Evolutionary conservation across 2,329 filamentous ascomycete genomes (phyloP).

Genomic region (Colletotrichum chlorophyti): DNA sequence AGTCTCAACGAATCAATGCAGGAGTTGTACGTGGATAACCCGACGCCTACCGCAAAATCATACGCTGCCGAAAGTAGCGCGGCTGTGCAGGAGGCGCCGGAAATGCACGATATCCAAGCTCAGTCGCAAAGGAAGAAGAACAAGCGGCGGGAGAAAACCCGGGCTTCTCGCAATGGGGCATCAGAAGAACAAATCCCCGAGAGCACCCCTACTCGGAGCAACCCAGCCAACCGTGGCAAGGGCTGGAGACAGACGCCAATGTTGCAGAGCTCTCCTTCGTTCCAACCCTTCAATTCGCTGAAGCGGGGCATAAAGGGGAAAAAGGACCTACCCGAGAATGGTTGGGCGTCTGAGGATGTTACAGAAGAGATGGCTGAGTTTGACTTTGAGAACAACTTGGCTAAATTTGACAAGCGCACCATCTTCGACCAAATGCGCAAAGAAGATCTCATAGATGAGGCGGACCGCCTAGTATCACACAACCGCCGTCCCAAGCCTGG

Average conservation of each 20-base stretch:
- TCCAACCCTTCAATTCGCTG: conserved; percentile 67
- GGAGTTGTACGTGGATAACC: conserved; percentile 33
- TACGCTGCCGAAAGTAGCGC: background rate
- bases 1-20: conserved; percentile 32
- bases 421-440: conserved; percentile 92
- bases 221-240: conserved; percentile 47
- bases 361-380: conserved; percentile 96
- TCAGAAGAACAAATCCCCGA: conserved; percentile 28
- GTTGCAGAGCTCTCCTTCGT: conserved; percentile 64
- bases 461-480: conserved; percentile 88
- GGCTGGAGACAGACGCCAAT: conserved; percentile 68
- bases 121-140: conserved; percentile 36
- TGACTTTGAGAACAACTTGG: conserved; percentile 87
- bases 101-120: conserved; percentile 27
- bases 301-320: conserved; percentile 61
- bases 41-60: conserved; percentile 31
- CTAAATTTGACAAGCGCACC: conserved; percentile 92
- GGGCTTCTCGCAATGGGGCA: conserved; percentile 35
- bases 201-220: conserved; percentile 21
- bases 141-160: conserved; percentile 37
- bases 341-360: conserved; percentile 95
- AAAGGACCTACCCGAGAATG: conserved; percentile 65
- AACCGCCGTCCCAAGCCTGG: conserved; percentile 76
- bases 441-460: conserved; percentile 87
- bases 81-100: conserved; percentile 10